These are phyloP conservation scores for Apiotrichum laibachii DNA, from an alignment of 1,284 basidiomycete genomes.

Conservation along the genomic window DNA sequence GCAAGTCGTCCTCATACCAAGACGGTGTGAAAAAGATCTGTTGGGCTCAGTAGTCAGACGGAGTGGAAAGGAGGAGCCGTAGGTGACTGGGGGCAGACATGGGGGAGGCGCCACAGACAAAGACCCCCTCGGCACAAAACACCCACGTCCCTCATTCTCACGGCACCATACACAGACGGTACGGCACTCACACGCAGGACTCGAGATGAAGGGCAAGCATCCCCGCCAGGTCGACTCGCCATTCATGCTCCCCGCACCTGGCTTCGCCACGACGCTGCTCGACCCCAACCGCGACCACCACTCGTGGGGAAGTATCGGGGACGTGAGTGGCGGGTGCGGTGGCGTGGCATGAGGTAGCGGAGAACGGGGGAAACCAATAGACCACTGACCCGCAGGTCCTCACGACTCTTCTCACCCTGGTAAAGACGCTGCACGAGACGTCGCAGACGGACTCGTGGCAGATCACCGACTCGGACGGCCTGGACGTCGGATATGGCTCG, in stretches of 20 bases:
- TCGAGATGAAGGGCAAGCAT: neutral
- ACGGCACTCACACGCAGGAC: neutral
- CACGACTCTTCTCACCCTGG: slow-evolving; percentile 37
- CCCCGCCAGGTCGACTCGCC: neutral
- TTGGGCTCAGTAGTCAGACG: too few species aligned
- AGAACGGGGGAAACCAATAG: too few species aligned
- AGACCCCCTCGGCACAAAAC: too few species aligned
- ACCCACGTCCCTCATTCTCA: too few species aligned
- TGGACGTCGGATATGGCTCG: slow-evolving; percentile 45
- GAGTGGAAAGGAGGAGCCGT: too few species aligned
- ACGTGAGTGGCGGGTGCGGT: too few species aligned
- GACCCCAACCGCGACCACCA: neutral
- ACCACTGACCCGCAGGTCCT: slow-evolving; percentile 27
- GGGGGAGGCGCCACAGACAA: too few species aligned
- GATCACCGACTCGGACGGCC: slow-evolving; percentile 10
- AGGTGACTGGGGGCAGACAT: too few species aligned
- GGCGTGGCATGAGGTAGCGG: neutral
- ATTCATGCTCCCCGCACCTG: neutral
- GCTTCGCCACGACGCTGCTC: neutral
- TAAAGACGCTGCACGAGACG: slow-evolving; percentile 41
- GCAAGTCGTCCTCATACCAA: too few species aligned
- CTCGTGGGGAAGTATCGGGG: neutral
- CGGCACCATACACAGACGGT: too few species aligned
- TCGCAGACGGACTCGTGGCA: neutral
- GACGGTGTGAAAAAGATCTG: too few species aligned